Base-by-base conservation (phyloP, 1,284 basidiomycete genomes). In the Cystobasidium pallidum region DNA sequence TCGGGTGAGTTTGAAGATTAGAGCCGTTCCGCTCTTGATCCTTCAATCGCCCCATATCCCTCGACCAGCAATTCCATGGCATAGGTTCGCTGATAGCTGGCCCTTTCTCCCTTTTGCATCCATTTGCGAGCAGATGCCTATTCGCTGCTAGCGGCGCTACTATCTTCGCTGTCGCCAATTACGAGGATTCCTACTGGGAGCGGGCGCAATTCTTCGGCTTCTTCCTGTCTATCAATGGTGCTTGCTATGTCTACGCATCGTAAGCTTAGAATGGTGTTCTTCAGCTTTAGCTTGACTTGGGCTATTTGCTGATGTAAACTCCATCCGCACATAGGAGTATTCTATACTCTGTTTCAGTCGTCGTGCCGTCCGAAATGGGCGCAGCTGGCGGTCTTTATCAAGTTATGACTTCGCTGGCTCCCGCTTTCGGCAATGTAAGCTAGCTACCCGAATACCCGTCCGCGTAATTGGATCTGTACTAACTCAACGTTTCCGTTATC, bases 121-220 rank as follows among this genome's bases (percentile, higher is more conserved):
- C 57, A 24, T 59, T 24, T 8, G n/a, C 13, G 8, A 11, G 21
- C 34, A 61, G 57, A 21, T 61, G 67, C 51, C 30, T 70, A 13
- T 54, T 75, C 17, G 67, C 70, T 3, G 76, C 76, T 24, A 28
- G 75, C 4, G 77, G 79, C 8, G 73, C 74, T 61, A 58, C 77
- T 36, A 68, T 81, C 15, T 80, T 78, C 62, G 79, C 78, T 1
- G 75, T 79, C n/a, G 71, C 73, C 32, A 76, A 77, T 0, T 36
- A 62, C 0, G 73, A 64, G 26, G 66, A 74, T 10, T 76, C 64
- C 3, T 81, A 80, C 72, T 81, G 80, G 80, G 75, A 75, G 4
- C 75, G 72, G 43, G 76, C 75, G 49, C 79, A 80, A 64, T 57
- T 80, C 19, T 74, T 76, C 1, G 75, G 71, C 45, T 74, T 79